phyloP scores from a whole-genome alignment of 2,329 filamentous ascomycete species.

The Cyphellophora attinorum region DNA sequence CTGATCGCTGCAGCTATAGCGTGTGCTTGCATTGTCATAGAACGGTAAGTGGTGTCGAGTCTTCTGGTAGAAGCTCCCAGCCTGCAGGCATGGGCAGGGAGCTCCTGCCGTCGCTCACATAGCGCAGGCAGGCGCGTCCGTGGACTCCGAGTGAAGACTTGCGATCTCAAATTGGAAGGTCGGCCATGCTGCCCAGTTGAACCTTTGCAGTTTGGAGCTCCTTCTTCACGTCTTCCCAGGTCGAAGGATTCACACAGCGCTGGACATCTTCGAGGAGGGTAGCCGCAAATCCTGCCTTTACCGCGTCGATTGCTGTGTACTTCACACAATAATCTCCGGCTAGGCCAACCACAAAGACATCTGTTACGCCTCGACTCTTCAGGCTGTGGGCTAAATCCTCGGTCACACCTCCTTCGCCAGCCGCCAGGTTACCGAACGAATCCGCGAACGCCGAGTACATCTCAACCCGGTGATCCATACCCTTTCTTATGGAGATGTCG shows the following conservation, averaged over 20 bases:
- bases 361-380: slow-evolving; percentile 50
- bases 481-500: slow-evolving; percentile 68
- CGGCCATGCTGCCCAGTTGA: slow-evolving; percentile 10
- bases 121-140: too few species aligned
- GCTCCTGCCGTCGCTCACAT: too few species aligned
- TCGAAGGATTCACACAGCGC: slow-evolving; percentile 55
- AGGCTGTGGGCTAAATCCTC: slow-evolving; percentile 55
- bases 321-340: slow-evolving; percentile 87
- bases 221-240: slow-evolving; percentile 43
- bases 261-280: slow-evolving; percentile 73
- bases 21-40: too few species aligned
- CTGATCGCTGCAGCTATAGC: too few species aligned
- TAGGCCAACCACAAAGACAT: slow-evolving; percentile 78
- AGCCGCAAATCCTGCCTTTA: slow-evolving; percentile 63
- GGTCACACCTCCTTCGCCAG: slow-evolving; percentile 26
- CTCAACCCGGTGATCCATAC: slow-evolving; percentile 62
- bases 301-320: slow-evolving; percentile 69
- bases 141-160: too few species aligned
- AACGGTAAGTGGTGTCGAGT: too few species aligned
- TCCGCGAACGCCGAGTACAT: slow-evolving; percentile 93
- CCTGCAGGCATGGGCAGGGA: too few species aligned
- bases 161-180: too few species aligned
- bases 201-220: slow-evolving; percentile 10
- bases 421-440: slow-evolving; percentile 51
- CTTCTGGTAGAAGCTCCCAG: too few species aligned